A percentile compares a stretch with the other conserved stretches of the same genome.
phyloP scores from a whole-genome alignment of 306 rosid genomes.

The Quercus dentata region DNA sequence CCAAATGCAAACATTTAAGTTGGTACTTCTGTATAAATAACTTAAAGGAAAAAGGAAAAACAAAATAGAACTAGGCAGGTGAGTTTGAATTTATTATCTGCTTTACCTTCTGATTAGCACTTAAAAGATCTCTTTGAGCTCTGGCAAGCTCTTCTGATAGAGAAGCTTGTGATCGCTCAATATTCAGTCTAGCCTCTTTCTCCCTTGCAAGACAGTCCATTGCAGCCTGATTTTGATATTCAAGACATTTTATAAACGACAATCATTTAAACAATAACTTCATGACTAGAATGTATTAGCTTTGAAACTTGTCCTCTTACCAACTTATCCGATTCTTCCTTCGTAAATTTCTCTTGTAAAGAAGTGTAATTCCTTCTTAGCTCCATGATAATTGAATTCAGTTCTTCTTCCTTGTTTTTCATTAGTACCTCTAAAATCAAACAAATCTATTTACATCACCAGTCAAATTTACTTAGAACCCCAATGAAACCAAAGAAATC shows the following conservation, averaged over 20 bases:
- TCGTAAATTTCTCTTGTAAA: constrained; percentile 68
- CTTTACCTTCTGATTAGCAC: constrained; percentile 86
- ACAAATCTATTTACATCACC: constrained; percentile 12
- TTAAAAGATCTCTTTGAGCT: constrained; percentile 84
- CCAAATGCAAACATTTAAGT: background rate
- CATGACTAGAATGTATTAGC: background rate
- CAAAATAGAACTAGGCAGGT: background rate
- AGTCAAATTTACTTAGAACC: constrained; percentile 4
- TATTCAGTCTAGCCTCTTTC: constrained; percentile 62
- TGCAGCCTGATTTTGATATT: constrained; percentile 52
- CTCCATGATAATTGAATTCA: constrained; percentile 72
- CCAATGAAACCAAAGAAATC: background rate
- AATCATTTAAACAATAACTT: constrained; percentile 17
- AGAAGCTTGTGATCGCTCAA: constrained; percentile 76
- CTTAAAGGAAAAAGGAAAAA: background rate
- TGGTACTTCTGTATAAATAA: background rate
- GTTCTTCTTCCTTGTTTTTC: constrained; percentile 84
- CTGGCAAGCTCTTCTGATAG: constrained; percentile 71
- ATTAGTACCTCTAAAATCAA: constrained; percentile 51
- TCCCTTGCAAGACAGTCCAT: constrained; percentile 74
- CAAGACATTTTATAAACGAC: constrained; percentile 4
- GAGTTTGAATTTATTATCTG: background rate
- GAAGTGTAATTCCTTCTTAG: constrained; percentile 66
- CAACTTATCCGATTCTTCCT: constrained; percentile 80
- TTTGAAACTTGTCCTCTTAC: constrained; percentile 45